These are phyloP conservation scores for Rhizomucor miehei DNA, from an alignment of 371 early-diverging fungal species.

Conservation along the genomic window DNA sequence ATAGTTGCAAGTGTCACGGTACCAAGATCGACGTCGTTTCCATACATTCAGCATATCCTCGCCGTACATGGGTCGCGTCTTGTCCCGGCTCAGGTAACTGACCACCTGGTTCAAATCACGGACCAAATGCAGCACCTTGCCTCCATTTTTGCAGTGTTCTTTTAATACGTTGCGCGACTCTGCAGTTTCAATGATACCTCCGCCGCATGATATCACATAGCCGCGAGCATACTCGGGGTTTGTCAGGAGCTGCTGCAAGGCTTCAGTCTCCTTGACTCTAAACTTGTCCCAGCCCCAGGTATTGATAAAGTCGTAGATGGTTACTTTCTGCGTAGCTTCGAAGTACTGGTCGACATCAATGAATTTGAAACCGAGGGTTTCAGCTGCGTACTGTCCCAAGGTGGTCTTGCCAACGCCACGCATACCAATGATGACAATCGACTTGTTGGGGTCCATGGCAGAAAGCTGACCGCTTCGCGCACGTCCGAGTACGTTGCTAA, in stretches of 20 bases:
- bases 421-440: constrained; percentile 94
- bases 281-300: constrained; percentile 89
- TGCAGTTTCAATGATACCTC: constrained; percentile 90
- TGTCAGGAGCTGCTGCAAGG: constrained; percentile 47
- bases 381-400: constrained; percentile 75
- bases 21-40: constrained; percentile 75
- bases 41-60: constrained; percentile 82
- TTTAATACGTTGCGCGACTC: constrained; percentile 65
- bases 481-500: constrained; percentile 28
- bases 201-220: constrained; percentile 89
- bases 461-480: constrained; percentile 4
- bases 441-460: constrained; percentile 29
- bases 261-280: constrained; percentile 74
- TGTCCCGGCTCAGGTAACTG: constrained; percentile 75
- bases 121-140: constrained; percentile 76
- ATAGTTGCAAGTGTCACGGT: constrained; percentile 74
- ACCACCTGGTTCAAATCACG: constrained; percentile 82
- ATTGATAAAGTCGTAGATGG: constrained; percentile 79
- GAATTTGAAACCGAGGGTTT: constrained; percentile 65
- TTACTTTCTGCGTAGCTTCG: constrained; percentile 60
- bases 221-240: constrained; percentile 41
- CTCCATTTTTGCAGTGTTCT: constrained; percentile 53
- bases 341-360: constrained; percentile 89
- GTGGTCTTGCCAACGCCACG: constrained; percentile 96
- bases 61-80: constrained; percentile 82